Base-by-base conservation (phyloP, 2,329 filamentous ascomycete species). In the Trichoderma guizhouense region DNA sequence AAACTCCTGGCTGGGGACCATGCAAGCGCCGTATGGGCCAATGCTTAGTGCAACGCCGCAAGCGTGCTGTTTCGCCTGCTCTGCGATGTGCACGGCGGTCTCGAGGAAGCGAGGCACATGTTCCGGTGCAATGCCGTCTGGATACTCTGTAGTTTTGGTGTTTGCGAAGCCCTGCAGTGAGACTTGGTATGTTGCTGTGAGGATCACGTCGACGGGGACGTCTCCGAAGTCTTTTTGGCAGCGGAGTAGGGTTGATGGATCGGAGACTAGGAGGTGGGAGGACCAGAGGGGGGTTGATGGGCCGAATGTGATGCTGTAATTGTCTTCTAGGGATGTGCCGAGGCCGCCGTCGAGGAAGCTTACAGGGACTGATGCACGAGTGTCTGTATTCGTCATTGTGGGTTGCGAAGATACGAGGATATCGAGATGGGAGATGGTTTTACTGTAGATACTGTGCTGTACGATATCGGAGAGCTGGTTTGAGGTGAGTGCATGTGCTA, bases 111-210 rank as follows among this genome's bases (percentile, higher is more conserved):
- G 76, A 12, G 80, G 79, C 15, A 88, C 82, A 14, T 80, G 79
- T 7, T 75, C 72, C 5, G 77, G 75, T 3, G 78, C 72, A 30
- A 89, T 82, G 3, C 87, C 87, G 5, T 81, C 26, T 0, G 86
- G 84, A 60, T 80, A 83, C 2, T 80, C 74, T 0, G 79, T 21
- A 1, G 82, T 84, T 69, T 73, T 82, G 1, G 89, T 90, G 47
- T 81, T 81, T 3, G 79, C 78, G 74, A 92, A 91, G 0, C 87
- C 90, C 12, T 86, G 81, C 8, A 84, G 78, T 0, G 88, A 91
- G 1, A 87, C 82, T 77, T 92, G 90, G 78, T 93, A 93, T 0
- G 91, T 93, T 8, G 90, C 90, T 11, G 89, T 92, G 61, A 91
- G 84, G 24, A 92, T 79, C 32, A 93, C 83, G 76, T 92, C 89